Conservation (phyloP, 768 basidiomycete species). For the Mycena albidolilacea region DNA sequence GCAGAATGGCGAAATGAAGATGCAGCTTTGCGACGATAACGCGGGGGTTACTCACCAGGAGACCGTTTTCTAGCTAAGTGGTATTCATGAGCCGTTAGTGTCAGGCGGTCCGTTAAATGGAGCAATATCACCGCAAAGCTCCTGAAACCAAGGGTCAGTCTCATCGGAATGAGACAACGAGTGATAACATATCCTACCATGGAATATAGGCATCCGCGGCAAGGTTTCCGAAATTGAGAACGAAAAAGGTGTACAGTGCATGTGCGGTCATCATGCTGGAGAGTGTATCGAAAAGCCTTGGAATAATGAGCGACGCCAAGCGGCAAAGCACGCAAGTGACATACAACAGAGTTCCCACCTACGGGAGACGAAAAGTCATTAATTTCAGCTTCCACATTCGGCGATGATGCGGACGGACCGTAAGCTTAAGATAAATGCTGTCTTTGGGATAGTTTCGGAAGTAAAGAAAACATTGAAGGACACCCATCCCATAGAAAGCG, state of each 20-base stretch:
- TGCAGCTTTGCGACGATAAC: too few species aligned
- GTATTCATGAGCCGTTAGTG: too few species aligned
- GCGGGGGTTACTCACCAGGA: too few species aligned
- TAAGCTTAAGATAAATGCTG: slow-evolving; percentile 24
- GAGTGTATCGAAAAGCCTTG: slow-evolving; percentile 29
- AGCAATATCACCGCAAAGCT: too few species aligned
- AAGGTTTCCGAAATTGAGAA: slow-evolving; percentile 31
- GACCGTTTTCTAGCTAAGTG: too few species aligned
- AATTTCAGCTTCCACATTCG: not conserved
- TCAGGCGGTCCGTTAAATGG: too few species aligned
- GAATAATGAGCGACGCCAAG: not conserved
- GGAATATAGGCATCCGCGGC: slow-evolving; percentile 31
- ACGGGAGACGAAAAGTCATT: not conserved
- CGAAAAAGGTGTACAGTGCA: slow-evolving; percentile 33
- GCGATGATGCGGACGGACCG: slow-evolving; percentile 11
- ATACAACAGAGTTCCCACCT: slow-evolving; percentile 30
- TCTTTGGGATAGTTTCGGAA: slow-evolving; percentile 32
- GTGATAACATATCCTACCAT: slow-evolving; percentile 3
- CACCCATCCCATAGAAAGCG: slow-evolving; percentile 29
- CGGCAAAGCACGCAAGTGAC: not conserved
- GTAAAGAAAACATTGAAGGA: slow-evolving; percentile 29
- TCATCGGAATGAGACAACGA: not conserved
- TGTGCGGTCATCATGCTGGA: slow-evolving; percentile 31
- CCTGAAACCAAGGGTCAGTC: slow-evolving; percentile 4
- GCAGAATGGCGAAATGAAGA: too few species aligned